Conservation (phyloP, 257 asterid genomes). For the Solanum gandarillasii region DNA sequence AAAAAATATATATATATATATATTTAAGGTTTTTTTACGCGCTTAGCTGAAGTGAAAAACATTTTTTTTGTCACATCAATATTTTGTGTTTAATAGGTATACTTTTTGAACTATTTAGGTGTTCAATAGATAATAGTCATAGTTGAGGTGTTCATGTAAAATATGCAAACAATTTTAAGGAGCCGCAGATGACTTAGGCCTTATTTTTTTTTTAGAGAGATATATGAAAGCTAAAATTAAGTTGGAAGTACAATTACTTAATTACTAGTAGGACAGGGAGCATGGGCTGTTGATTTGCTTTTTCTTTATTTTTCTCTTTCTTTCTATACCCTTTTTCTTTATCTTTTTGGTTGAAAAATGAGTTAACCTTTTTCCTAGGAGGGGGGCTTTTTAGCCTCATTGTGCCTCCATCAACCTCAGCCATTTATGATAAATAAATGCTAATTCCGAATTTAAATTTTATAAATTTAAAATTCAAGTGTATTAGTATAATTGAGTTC, state of each 20-base stretch:
- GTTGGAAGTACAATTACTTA: conserved; percentile 17
- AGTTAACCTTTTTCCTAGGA: conserved; percentile 37
- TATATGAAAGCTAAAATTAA: neutral
- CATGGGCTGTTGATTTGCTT: conserved; percentile 38
- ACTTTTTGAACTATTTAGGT: too few relatives aligned
- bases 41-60: too few relatives aligned
- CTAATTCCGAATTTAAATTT: neutral
- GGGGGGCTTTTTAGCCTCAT: conserved; percentile 36
- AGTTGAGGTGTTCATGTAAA: too few relatives aligned
- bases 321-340: conserved; percentile 24
- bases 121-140: too few relatives aligned
- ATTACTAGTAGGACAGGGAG: conserved; percentile 21
- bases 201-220: neutral
- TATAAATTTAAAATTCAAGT: neutral
- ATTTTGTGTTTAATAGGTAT: too few relatives aligned
- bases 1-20: too few relatives aligned
- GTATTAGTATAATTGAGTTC: too few relatives aligned
- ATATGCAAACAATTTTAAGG: too few relatives aligned
- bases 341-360: conserved; percentile 35
- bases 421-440: conserved; percentile 13
- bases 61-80: too few relatives aligned
- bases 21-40: too few relatives aligned
- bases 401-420: conserved; percentile 24
- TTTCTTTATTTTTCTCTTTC: conserved; percentile 8
- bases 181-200: too few relatives aligned